These are phyloP conservation scores for Blastobotrys proliferans DNA, from an alignment of 1,139 yeast genomes.

Conservation along the genomic window DNA sequence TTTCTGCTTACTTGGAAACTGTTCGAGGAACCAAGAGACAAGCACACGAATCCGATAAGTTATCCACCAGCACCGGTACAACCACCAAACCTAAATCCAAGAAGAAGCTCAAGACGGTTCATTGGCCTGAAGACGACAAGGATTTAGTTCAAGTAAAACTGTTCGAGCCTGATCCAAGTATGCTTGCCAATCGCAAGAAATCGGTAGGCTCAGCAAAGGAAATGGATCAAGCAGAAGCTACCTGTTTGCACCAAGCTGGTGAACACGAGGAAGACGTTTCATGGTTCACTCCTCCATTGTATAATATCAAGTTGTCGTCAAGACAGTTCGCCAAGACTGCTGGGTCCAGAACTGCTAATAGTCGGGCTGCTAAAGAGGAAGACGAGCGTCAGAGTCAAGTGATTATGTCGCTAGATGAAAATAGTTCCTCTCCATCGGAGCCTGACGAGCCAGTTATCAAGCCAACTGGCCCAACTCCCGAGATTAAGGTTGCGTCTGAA, in stretches of 20 bases:
- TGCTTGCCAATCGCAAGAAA: conserved; percentile 27
- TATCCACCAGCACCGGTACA: neutral
- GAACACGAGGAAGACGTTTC: neutral
- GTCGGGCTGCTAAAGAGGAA: conserved; percentile 6
- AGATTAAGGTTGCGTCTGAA: neutral
- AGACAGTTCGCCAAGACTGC: conserved; percentile 25
- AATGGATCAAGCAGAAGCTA: conserved; percentile 33
- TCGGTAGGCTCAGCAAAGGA: conserved; percentile 27
- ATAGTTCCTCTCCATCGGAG: conserved; percentile 7
- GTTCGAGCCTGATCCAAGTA: conserved; percentile 45
- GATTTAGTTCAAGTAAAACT: conserved; percentile 40
- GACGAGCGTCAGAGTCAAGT: conserved; percentile 5
- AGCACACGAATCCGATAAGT: neutral
- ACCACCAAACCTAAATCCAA: conserved; percentile 15
- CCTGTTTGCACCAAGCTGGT: conserved; percentile 5
- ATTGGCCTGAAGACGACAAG: conserved; percentile 33
- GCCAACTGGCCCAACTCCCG: neutral
- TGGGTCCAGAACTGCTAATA: conserved; percentile 25
- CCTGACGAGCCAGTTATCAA: conserved; percentile 2
- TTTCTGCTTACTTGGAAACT: conserved; percentile 4
- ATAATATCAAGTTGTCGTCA: neutral
- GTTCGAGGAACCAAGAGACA: neutral
- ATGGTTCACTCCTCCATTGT: neutral
- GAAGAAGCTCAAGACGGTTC: conserved; percentile 33
- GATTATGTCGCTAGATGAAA: conserved; percentile 3